These are phyloP conservation scores for Stipa capillata DNA, from an alignment of 176 grass and related monocot species.

Conservation along the genomic window DNA sequence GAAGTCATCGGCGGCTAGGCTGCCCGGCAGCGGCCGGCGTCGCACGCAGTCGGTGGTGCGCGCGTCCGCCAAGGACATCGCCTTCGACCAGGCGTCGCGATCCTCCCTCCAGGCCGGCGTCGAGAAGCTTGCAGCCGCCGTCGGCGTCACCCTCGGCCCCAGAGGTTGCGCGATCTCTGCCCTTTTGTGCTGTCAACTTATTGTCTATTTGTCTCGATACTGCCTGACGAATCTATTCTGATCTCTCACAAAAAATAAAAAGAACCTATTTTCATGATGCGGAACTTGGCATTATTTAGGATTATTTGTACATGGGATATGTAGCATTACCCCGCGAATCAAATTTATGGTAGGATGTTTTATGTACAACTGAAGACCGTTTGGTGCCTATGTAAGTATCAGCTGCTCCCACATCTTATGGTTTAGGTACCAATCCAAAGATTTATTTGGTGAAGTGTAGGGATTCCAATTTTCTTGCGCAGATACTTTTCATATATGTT, in stretches of 20 bases:
- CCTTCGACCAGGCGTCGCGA: constrained; percentile 75
- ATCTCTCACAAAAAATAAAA: no score
- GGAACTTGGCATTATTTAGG: neutral
- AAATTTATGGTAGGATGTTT: neutral
- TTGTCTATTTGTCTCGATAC: neutral
- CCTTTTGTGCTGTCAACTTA: neutral
- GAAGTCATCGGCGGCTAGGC: neutral
- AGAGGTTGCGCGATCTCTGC: constrained; percentile 30
- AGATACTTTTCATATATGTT: neutral
- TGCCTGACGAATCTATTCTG: neutral
- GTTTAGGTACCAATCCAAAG: neutral
- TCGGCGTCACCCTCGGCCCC: constrained; percentile 79
- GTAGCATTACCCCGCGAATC: neutral
- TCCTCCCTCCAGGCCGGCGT: constrained; percentile 79
- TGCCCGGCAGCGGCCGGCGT: constrained; percentile 11
- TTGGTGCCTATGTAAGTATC: neutral
- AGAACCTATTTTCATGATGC: neutral
- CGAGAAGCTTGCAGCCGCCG: constrained; percentile 80
- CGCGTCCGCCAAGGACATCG: constrained; percentile 75
- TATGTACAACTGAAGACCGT: no score
- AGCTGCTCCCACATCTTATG: neutral
- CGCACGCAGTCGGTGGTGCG: constrained; percentile 24
- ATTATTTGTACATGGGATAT: neutral
- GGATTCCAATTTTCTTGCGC: neutral
- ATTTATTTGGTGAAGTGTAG: neutral